phyloP scores from a whole-genome alignment of 2,329 filamentous ascomycete species.

The Chlorencoelia australis region DNA sequence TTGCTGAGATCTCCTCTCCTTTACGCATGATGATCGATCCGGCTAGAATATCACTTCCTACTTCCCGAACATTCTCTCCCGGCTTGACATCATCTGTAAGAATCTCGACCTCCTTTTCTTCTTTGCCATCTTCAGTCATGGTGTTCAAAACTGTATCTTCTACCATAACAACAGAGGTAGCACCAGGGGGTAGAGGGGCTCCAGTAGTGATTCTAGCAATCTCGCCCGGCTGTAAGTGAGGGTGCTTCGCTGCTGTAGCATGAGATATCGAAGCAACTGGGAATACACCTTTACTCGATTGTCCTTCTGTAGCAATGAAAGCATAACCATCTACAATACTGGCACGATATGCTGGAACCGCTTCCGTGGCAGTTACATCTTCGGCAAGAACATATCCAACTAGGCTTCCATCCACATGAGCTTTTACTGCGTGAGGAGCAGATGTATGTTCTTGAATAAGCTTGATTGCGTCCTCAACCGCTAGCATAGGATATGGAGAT shows the following conservation, averaged over 20 bases:
- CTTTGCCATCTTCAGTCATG: slow-evolving; percentile 66
- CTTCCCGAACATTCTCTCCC: slow-evolving; percentile 82
- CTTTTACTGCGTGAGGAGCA: slow-evolving; percentile 42
- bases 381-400: slow-evolving; percentile 69
- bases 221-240: slow-evolving; percentile 58
- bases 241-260: slow-evolving; percentile 61
- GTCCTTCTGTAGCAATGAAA: slow-evolving; percentile 54
- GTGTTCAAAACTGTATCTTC: slow-evolving; percentile 77
- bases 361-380: slow-evolving; percentile 68
- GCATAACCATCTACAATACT: slow-evolving; percentile 98
- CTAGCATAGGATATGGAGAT: slow-evolving; percentile 87
- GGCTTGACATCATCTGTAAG: slow-evolving; percentile 63
- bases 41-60: slow-evolving; percentile 74
- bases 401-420: slow-evolving; percentile 53
- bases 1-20: slow-evolving; percentile 73
- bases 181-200: slow-evolving; percentile 77
- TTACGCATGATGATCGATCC: slow-evolving; percentile 61
- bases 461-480: slow-evolving; percentile 69
- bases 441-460: slow-evolving; percentile 69
- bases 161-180: slow-evolving; percentile 91
- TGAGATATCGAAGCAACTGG: slow-evolving; percentile 83
- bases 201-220: slow-evolving; percentile 91
- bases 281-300: slow-evolving; percentile 64
- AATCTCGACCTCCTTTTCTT: slow-evolving; percentile 85
- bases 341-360: slow-evolving; percentile 85